A percentile compares a stretch with the other conserved stretches of the same genome.
Conservation (phyloP, 371 early-diverging fungal genomes). For the Conidiobolus incongruus region DNA sequence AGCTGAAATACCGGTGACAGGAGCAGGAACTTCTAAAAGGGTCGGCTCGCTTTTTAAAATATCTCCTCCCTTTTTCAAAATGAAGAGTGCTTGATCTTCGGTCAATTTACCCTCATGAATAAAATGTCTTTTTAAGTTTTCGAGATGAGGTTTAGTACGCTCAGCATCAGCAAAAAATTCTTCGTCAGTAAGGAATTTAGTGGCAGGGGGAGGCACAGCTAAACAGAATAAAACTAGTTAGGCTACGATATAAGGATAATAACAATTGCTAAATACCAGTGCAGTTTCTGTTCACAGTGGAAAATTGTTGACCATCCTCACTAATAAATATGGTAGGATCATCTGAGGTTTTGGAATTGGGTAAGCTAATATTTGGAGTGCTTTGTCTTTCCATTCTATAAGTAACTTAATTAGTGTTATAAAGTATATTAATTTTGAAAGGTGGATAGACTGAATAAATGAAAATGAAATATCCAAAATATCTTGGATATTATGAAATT, state of each 20-base stretch:
- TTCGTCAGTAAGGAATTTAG: slow-evolving; percentile 20
- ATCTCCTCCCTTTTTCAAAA: slow-evolving; percentile 49
- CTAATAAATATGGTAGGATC: slow-evolving; percentile 1
- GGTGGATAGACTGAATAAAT: too few relatives aligned
- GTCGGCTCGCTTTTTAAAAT: slow-evolving; percentile 59
- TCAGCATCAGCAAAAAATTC: slow-evolving; percentile 30
- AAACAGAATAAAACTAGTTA: not conserved
- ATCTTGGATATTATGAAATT: too few relatives aligned
- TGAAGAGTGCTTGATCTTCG: slow-evolving; percentile 73
- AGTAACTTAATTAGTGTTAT: too few relatives aligned
- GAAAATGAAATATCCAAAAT: too few relatives aligned
- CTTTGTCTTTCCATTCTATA: not conserved
- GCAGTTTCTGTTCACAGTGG: not conserved
- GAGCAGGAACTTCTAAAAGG: slow-evolving; percentile 69
- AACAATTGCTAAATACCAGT: not conserved
- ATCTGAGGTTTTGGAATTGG: not conserved
- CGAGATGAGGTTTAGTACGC: slow-evolving; percentile 51
- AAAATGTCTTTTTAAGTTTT: slow-evolving; percentile 70
- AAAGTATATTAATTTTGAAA: too few relatives aligned
- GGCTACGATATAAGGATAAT: too few relatives aligned
- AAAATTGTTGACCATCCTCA: not conserved
- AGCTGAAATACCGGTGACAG: slow-evolving; percentile 46
- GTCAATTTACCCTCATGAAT: slow-evolving; percentile 74
- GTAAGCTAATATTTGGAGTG: not conserved
- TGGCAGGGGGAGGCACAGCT: slow-evolving; percentile 30